Base-by-base conservation (phyloP, 208 protist genomes). In the Trypanosoma congolense region DNA sequence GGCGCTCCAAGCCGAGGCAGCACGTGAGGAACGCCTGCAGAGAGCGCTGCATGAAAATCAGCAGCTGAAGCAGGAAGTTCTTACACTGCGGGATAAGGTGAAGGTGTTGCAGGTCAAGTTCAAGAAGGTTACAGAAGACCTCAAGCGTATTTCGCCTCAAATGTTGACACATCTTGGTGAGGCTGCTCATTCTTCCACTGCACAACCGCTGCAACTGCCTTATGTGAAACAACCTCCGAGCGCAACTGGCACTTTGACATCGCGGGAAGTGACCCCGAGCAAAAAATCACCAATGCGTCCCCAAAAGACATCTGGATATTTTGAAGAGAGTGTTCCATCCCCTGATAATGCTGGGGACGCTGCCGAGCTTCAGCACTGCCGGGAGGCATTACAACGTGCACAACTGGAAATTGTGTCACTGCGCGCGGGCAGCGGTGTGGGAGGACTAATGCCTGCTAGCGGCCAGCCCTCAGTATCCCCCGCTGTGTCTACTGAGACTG, bases 101-200 rank as follows among this genome's bases (percentile, higher is more conserved):
- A 78, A 65, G 25, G 49, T 69, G 5, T 60, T 89, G 45, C 74
- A 83, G 55, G 80, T 77, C 25, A 79, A 94, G 67, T 94, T 91
- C 48, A 76, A 74, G 6, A 72, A 73, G 33, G 58, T 94, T n/a
- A 65, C 48, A n/a, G 63, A 60, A 4, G 83, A 94, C 52, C 67
- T 81, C 65, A 51, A 62, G 8, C 70, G 58, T 25, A 31, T 56
- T 1, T 55, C 47, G 4, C 58, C 65, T n/a, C 40, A 61, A 4
- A 47, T 56, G 16, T 12, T 66, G 19, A 22, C 41, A 30, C 18
- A 40, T 24, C 24, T 55, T 4, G 24, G 53, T n/a, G 31, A 59
- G 31, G 28, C 24, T 53, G 16, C 3, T n/a, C n/a, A n/a, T n/a
- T 18, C 58, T 8, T 29, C n/a, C 18, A 4, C 58, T 30, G 21